Evolutionary conservation across 2,329 filamentous ascomycete species (phyloP).

Genomic region (Hypomyces rosellus): DNA sequence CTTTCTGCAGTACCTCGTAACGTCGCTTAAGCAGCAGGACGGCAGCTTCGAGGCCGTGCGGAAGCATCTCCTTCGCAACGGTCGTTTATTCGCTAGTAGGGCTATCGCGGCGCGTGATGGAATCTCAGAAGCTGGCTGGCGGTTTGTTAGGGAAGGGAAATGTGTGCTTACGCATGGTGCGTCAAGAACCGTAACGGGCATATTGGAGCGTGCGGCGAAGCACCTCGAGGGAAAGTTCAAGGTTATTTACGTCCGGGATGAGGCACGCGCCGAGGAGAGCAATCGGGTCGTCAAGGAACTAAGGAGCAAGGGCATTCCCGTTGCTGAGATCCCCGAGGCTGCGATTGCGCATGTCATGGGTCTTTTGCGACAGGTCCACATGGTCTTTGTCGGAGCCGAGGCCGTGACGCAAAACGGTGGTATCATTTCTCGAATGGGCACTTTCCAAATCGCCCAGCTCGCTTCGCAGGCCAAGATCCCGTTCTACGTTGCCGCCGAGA

Average conservation of each 20-base stretch:
- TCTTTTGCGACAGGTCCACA: constrained; percentile 51
- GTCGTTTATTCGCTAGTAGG: constrained; percentile 75
- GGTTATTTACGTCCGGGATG: constrained; percentile 72
- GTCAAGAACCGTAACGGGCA: constrained; percentile 71
- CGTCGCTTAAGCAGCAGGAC: constrained; percentile 56
- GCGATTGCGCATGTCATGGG: constrained; percentile 75
- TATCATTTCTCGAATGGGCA: constrained; percentile 80
- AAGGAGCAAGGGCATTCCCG: constrained; percentile 67
- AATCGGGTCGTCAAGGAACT: constrained; percentile 65
- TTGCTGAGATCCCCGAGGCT: constrained; percentile 52
- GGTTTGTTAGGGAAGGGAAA: constrained; percentile 70
- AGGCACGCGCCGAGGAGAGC: constrained; percentile 52
- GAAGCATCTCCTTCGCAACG: constrained; percentile 78
- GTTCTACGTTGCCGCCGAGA: constrained; percentile 89
- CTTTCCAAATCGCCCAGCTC: constrained; percentile 77
- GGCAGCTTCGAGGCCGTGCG: constrained; percentile 69
- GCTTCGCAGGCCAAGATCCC: constrained; percentile 64
- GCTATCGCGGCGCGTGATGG: constrained; percentile 79
- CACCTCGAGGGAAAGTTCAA: constrained; percentile 62
- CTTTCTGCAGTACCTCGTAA: constrained; percentile 89
- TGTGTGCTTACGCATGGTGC: constrained; percentile 89
- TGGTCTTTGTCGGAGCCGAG: constrained; percentile 65
- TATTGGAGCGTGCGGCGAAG: constrained; percentile 63
- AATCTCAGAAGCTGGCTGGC: constrained; percentile 73
- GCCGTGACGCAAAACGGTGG: constrained; percentile 92